Evolutionary conservation across 78 protist genomes (phyloP).

Genomic region (Reticulomyxa filosa): DNA sequence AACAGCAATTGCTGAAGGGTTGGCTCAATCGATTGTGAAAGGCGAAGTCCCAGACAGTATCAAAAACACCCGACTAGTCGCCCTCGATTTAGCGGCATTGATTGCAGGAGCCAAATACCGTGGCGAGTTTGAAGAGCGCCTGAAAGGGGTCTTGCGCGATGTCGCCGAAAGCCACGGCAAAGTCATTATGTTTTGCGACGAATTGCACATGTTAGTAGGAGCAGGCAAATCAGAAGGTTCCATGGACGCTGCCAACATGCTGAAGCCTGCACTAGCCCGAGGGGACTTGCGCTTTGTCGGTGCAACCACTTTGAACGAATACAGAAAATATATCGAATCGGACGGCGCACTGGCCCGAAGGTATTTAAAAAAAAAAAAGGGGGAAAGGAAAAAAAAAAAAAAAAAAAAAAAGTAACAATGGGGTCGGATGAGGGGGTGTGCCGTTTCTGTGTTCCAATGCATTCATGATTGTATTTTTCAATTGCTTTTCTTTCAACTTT

Average conservation of each 20-base stretch:
- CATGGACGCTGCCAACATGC: slow-evolving; percentile 95
- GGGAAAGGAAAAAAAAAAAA: neutral
- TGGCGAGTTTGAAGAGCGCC: slow-evolving; percentile 95
- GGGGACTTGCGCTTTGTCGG: slow-evolving; percentile 95
- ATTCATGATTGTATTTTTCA: no score
- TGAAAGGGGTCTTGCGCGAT: slow-evolving; percentile 83
- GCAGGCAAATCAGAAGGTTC: slow-evolving; percentile 84
- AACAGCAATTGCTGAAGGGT: slow-evolving; percentile 88
- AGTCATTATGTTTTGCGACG: slow-evolving; percentile 91
- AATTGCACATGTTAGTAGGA: slow-evolving; percentile 88
- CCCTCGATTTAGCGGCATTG: slow-evolving; percentile 88
- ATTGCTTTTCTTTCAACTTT: no score
- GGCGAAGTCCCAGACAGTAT: slow-evolving; percentile 87
- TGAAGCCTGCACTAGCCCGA: slow-evolving; percentile 93
- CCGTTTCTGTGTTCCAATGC: no score
- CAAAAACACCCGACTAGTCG: slow-evolving; percentile 24
- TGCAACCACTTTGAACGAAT: slow-evolving; percentile 94
- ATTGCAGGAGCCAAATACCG: slow-evolving; percentile 92
- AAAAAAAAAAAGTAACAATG: neutral
- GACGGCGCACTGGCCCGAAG: slow-evolving; percentile 94
- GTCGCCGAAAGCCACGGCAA: slow-evolving; percentile 57
- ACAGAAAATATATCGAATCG: slow-evolving; percentile 78
- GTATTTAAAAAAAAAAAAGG: slow-evolving; percentile 50
- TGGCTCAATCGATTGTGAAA: slow-evolving; percentile 84
- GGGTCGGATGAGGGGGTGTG: neutral